Conservation (phyloP, 768 basidiomycete genomes). For the Lepiota subincarnata region DNA sequence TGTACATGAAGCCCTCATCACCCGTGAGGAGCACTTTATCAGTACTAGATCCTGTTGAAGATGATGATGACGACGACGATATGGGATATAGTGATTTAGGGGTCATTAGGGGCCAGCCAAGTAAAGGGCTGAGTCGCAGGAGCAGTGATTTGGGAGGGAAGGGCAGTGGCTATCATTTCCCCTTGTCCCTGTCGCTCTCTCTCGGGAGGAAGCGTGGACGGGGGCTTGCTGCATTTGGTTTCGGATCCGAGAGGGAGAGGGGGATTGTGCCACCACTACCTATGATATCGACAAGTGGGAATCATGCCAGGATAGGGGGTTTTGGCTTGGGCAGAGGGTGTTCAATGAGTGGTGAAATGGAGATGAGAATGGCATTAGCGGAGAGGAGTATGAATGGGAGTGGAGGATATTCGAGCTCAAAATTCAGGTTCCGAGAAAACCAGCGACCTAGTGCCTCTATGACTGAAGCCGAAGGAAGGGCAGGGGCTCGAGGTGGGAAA, state of each 20-base stretch:
- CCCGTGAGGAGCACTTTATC: slow-evolving; percentile 1
- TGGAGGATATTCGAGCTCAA: slow-evolving; percentile 14
- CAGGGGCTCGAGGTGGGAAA: not conserved
- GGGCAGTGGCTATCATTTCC: slow-evolving; percentile 9
- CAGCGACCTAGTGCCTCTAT: not conserved
- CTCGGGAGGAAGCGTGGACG: too few relatives aligned
- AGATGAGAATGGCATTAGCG: too few relatives aligned
- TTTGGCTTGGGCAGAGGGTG: not conserved
- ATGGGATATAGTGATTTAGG: slow-evolving; percentile 5
- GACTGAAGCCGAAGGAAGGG: slow-evolving; percentile 2
- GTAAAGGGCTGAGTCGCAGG: not conserved
- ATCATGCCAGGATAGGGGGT: not conserved
- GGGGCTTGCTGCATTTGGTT: too few relatives aligned
- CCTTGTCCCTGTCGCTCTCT: not conserved
- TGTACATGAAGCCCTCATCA: not conserved
- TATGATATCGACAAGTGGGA: not conserved
- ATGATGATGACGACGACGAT: not conserved
- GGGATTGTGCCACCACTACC: not conserved
- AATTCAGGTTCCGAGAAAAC: slow-evolving; percentile 4
- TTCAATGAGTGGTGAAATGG: too few relatives aligned
- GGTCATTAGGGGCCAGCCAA: not conserved
- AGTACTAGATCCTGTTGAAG: too few relatives aligned
- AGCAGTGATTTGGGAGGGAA: slow-evolving; percentile 7
- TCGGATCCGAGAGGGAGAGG: too few relatives aligned
- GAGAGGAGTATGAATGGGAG: too few relatives aligned